A percentile compares a stretch with the other conserved stretches of the same genome.
These are phyloP conservation scores for Microdochium trichocladiopsis DNA, from an alignment of 2,329 filamentous ascomycete genomes.

Conservation along the genomic window DNA sequence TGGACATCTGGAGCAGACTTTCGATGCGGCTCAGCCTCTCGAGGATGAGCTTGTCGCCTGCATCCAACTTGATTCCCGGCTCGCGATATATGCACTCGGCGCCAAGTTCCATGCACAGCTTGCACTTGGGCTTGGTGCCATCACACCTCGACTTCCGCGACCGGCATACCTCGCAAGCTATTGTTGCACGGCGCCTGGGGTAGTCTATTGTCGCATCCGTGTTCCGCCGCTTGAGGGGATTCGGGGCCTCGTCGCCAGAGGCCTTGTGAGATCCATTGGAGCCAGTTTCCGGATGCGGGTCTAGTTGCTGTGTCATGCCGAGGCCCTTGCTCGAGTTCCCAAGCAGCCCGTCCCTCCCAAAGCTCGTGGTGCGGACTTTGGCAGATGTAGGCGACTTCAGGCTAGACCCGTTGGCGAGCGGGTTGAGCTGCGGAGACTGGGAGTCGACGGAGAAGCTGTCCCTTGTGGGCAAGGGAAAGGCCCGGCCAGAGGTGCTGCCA, in stretches of 20 bases:
- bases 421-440: slow-evolving; percentile 33
- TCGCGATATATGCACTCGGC: slow-evolving; percentile 81
- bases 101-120: slow-evolving; percentile 74
- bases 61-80: slow-evolving; percentile 80
- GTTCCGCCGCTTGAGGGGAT: slow-evolving; percentile 54
- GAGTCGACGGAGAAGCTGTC: slow-evolving; percentile 43
- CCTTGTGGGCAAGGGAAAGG: slow-evolving; percentile 36
- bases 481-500: slow-evolving; percentile 27
- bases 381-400: slow-evolving; percentile 45
- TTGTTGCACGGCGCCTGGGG: slow-evolving; percentile 56
- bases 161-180: slow-evolving; percentile 75
- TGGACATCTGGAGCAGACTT: slow-evolving; percentile 64
- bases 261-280: slow-evolving; percentile 38
- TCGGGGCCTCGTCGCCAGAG: slow-evolving; percentile 40
- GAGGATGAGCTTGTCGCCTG: slow-evolving; percentile 78
- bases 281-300: slow-evolving; percentile 33
- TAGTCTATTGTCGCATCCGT: slow-evolving; percentile 57
- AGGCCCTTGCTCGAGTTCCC: slow-evolving; percentile 12
- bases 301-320: slow-evolving; percentile 48
- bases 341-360: slow-evolving; percentile 48
- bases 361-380: slow-evolving; percentile 39
- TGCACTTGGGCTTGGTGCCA: slow-evolving; percentile 74
- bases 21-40: slow-evolving; percentile 75
- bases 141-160: slow-evolving; percentile 76
- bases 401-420: slow-evolving; percentile 30